phyloP scores from a whole-genome alignment of 1,284 basidiomycete species.

The Ceratobasidium sp. region DNA sequence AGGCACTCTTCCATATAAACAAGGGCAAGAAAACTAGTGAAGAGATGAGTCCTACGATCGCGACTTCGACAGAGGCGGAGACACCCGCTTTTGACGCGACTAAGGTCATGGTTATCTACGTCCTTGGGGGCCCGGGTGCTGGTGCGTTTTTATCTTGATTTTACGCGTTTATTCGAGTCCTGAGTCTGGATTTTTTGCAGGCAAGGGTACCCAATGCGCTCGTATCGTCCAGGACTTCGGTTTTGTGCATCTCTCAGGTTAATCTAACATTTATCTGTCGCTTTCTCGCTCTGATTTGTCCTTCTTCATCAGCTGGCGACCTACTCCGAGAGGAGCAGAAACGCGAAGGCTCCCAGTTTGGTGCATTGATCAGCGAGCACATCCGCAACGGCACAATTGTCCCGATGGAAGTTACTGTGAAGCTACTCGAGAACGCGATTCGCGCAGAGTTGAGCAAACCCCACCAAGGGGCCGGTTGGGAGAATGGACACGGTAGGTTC shows the following conservation, averaged over 20 bases:
- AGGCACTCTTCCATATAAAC: conserved; percentile 61
- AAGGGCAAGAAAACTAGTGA: conserved; percentile 38
- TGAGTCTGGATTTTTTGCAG: conserved; percentile 62
- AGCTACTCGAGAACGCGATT: conserved; percentile 96
- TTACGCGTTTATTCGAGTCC: not conserved
- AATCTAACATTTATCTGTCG: conserved; percentile 47
- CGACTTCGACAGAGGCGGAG: conserved; percentile 40
- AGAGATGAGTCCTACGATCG: conserved; percentile 6
- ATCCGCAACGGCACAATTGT: conserved; percentile 97
- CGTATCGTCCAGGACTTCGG: conserved; percentile 88
- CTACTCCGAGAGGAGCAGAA: conserved; percentile 94
- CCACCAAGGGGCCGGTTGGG: conserved; percentile 70
- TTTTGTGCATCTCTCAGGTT: conserved; percentile 96
- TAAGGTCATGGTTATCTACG: conserved; percentile 92
- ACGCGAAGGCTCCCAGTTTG: conserved; percentile 87
- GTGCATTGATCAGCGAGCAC: conserved; percentile 87
- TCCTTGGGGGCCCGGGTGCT: conserved; percentile 96
- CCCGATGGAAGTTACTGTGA: conserved; percentile 96
- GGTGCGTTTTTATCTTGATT: conserved; percentile 63
- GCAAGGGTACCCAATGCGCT: conserved; percentile 97
- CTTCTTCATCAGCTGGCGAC: conserved; percentile 87
- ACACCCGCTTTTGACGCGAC: conserved; percentile 69
- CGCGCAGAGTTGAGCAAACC: conserved; percentile 67
- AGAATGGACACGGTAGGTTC: conserved; percentile 83
- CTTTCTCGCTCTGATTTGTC: not conserved